Evolutionary conservation across 148 eudicot species (phyloP).

Genomic region (Nepenthes gracilis): DNA sequence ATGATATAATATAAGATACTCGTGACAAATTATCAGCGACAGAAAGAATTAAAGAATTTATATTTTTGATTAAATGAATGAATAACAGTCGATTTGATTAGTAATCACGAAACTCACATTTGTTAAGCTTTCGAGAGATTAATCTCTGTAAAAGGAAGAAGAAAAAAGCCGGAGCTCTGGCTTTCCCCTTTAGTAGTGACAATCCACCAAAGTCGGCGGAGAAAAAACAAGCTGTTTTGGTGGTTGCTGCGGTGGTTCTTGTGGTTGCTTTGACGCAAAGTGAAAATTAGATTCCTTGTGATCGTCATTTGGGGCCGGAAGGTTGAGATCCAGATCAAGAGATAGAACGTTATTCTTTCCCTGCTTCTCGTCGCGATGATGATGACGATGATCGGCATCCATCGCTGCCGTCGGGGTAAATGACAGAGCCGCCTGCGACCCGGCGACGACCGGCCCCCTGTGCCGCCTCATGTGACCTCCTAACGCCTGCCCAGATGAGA

Average conservation of each 20-base stretch:
- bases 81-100: too few species aligned
- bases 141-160: too few species aligned
- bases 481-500: constrained; percentile 48
- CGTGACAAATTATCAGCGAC: too few species aligned
- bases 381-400: neutral
- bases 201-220: constrained; percentile 39
- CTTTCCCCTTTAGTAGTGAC: constrained; percentile 24
- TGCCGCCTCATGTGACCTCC: constrained; percentile 72
- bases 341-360: constrained; percentile 11
- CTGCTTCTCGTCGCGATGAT: constrained; percentile 3
- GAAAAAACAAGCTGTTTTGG: constrained; percentile 25
- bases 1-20: too few species aligned
- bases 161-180: too few species aligned
- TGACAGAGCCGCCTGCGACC: neutral
- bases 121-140: too few species aligned
- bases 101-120: too few species aligned
- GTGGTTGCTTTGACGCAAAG: constrained; percentile 11
- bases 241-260: neutral
- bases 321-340: constrained; percentile 41
- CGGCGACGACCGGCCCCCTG: constrained; percentile 10
- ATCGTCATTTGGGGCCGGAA: constrained; percentile 34
- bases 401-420: neutral
- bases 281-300: constrained; percentile 4
- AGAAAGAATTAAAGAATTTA: too few species aligned
- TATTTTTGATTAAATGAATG: too few species aligned